These are phyloP conservation scores for Fusarium avenaceum DNA, from an alignment of 2,329 filamentous ascomycete genomes.

Conservation along the genomic window DNA sequence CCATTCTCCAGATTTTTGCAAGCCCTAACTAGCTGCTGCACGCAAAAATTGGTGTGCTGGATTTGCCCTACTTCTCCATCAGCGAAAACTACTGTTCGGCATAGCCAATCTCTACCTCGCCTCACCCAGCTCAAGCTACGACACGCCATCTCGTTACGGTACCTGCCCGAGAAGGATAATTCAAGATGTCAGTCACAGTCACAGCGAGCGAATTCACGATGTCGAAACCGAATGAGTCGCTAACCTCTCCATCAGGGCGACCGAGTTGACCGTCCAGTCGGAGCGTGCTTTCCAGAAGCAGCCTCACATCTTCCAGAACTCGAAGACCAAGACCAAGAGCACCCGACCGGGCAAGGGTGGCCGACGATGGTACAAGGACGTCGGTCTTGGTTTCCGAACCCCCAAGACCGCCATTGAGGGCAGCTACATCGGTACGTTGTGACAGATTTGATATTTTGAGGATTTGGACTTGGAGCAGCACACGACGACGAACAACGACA, in stretches of 20 bases:
- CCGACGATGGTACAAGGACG: constrained; percentile 98
- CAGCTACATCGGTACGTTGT: constrained; percentile 94
- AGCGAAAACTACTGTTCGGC: constrained; percentile 53
- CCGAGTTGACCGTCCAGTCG: constrained; percentile 99
- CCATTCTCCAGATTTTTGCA: constrained; percentile 51
- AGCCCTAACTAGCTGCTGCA: constrained; percentile 25
- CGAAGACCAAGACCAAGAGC: constrained; percentile 90
- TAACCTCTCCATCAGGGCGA: constrained; percentile 79
- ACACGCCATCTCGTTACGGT: constrained; percentile 58
- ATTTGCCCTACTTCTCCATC: constrained; percentile 57
- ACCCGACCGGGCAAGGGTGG: constrained; percentile 90
- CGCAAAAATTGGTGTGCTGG: constrained; percentile 26
- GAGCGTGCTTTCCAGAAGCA: constrained; percentile 99
- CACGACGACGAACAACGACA: constrained; percentile 13
- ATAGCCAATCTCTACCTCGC: constrained; percentile 51
- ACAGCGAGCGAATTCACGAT: constrained; percentile 40
- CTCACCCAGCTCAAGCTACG: constrained; percentile 55
- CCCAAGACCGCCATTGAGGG: constrained; percentile 99
- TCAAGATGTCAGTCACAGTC: constrained; percentile 60
- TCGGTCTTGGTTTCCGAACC: constrained; percentile 98
- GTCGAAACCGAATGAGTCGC: constrained; percentile 44
- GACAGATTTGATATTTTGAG: constrained; percentile 36
- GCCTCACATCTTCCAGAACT: constrained; percentile 99
- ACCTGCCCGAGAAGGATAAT: constrained; percentile 58
- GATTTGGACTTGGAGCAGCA: constrained; percentile 18